Base-by-base conservation (phyloP, 306 rosid species). In the Cicer arietinum region DNA sequence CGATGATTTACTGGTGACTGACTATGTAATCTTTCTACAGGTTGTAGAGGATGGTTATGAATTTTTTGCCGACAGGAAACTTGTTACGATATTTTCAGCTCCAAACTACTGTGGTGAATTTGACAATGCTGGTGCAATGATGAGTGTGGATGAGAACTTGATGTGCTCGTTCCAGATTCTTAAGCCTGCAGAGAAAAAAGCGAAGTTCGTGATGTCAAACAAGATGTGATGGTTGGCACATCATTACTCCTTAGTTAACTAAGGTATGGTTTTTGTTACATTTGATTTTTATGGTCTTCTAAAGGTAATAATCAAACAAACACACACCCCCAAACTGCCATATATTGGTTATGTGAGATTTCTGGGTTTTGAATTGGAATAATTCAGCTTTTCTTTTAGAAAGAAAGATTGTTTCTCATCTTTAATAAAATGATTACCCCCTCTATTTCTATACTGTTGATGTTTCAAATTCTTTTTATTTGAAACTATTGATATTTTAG, bases 81-180 rank as follows among this genome's bases (percentile, higher is more conserved):
- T 92, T 75, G 98, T 92, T 48, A 90, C 98, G 0, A 87, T 92
- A 78, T 92, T 92, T 83, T 92, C 96, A 7, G 97, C 97, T 65
- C 97, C 97, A 41, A 88, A 90, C 82, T 88, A 90, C 80, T 89
- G 96, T 84, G 98, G 94, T 69, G 98, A 92, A 77, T 92, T 89
- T 84, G 98, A 92, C 77, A 92, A 92, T 85, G 94, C 98, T 52
- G 98, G 98, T 82, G 96, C 98, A 13, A 89, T 92, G 91, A 92
- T 92, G 98, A 89, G 89, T 73, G 91, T 92, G 75, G 96, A 90
- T 80, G 98, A 90, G 57, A 85, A 89, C 72, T 71, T 92, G 80
- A 89, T 89, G 96, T 92, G 98, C 82, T 92, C 98, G 17, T 92
- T 93, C 85, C 96, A 89, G 87, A 93, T 93, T 82, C 96, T 93